Evolutionary conservation across 495 filamentous ascomycete genomes (phyloP), one percentile per base, ranked within the genome.

Genomic region (Trichodelitschia bisporula): DNA sequence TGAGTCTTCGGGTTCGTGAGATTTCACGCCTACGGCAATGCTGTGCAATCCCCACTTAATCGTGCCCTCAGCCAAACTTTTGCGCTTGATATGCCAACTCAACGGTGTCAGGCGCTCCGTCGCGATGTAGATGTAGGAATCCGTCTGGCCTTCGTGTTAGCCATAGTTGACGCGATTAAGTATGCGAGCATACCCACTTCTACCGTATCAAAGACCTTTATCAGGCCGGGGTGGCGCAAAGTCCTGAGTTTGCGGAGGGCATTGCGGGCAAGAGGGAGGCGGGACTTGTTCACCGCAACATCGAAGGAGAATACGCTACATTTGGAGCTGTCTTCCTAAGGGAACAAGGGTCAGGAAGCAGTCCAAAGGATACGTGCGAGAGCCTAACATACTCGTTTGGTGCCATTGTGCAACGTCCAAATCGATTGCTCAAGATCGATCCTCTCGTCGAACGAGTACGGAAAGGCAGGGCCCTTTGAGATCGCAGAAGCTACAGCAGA

Each of bases 241-340:
- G 86, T 97, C 34, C 83, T 69, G 25, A 82, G 62, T 48, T 93
- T 93, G 37, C 79, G 76, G 34, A 90, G 62, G 9, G 84, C 80
- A 53, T 97, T 97, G 44, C 69, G 77, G 27, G 86, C 86, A 8
- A 97, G 61, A 15, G 82, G 76, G 12, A 92, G 55, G 24, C 69
- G 68, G 13, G 72, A 70, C 40, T 68, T 77, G 40, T 91, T 82
- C 12, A 71, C 55, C 23, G 58, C 58, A 25, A 84, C 59, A 47
- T 95, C 84, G 58, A 93, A 97, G 27, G 80, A 75, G 50, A 97
- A 95, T 25, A 97, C 78, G 57, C 78, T 91, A 55, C 86, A 97
- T 36, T 74, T 64, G 0, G 80, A 89, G 21, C 77, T 69, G 48
- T 93, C 84, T 52, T 92, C 80, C 80, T 92, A 29, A 39, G 36